A percentile compares a stretch with the other conserved stretches of the same genome.
These are phyloP conservation scores for Sutorius australiensis DNA, from an alignment of 768 basidiomycete genomes.

Conservation along the genomic window DNA sequence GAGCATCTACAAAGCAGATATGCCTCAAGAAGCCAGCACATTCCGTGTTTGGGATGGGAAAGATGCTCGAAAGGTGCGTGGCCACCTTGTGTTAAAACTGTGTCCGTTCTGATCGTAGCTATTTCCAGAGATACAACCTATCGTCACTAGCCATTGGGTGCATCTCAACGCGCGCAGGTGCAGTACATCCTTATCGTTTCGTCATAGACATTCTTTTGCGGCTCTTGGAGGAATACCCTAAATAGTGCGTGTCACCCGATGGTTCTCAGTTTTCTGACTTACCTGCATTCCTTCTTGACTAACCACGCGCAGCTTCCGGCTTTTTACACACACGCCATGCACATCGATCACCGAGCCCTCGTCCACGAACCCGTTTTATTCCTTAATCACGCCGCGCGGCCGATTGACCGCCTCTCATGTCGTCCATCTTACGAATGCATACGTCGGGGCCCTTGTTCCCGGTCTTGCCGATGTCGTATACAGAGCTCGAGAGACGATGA, in stretches of 20 bases:
- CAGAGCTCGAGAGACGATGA: conserved; percentile 52
- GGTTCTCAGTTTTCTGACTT: conserved; percentile 2
- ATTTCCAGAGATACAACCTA: conserved; percentile 47
- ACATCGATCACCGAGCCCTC: conserved; percentile 32
- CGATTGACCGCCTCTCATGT: conserved; percentile 38
- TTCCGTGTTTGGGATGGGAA: conserved; percentile 30
- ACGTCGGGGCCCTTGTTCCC: conserved; percentile 45
- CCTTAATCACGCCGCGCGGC: conserved; percentile 42
- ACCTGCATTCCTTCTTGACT: not conserved
- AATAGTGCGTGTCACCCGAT: conserved; percentile 27
- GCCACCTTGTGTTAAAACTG: not conserved
- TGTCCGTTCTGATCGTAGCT: not conserved
- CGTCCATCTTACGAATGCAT: conserved; percentile 56
- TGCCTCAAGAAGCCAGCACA: conserved; percentile 44
- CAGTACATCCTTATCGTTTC: conserved; percentile 67
- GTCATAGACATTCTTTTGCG: conserved; percentile 57
- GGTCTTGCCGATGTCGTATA: conserved; percentile 32
- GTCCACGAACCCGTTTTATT: conserved; percentile 30
- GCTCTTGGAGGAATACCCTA: conserved; percentile 46
- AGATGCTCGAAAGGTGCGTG: conserved; percentile 35
- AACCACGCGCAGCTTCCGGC: conserved; percentile 28
- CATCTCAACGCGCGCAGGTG: conserved; percentile 52
- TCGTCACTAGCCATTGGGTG: conserved; percentile 45
- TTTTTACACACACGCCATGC: conserved; percentile 45
- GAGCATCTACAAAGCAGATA: conserved; percentile 42